A percentile compares a stretch with the other conserved stretches of the same genome.
These are phyloP conservation scores for Serendipita sp. DNA, from an alignment of 1,284 basidiomycete species.

Conservation along the genomic window DNA sequence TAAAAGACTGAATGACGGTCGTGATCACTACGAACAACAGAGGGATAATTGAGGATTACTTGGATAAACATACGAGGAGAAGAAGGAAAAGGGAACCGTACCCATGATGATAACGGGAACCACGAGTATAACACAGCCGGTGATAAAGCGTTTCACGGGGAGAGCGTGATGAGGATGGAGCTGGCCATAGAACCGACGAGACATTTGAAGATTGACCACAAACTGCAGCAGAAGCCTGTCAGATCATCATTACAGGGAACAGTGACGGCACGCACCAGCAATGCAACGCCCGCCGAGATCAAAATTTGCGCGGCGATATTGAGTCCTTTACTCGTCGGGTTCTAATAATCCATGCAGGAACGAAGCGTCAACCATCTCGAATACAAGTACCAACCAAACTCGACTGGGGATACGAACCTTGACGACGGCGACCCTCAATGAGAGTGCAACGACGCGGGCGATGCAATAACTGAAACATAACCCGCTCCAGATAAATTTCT, in stretches of 20 bases:
- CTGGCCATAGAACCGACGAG: not conserved
- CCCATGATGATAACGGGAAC: not conserved
- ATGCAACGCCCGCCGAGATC: not conserved
- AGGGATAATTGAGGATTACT: not conserved
- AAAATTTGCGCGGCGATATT: not conserved
- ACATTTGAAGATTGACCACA: constrained; percentile 2
- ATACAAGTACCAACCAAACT: too few species aligned
- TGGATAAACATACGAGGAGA: not conserved
- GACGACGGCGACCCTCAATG: not conserved
- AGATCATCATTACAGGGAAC: not conserved
- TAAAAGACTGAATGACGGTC: not conserved
- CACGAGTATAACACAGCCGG: not conserved
- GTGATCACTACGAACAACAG: not conserved
- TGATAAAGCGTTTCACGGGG: not conserved
- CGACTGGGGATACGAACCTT: not conserved
- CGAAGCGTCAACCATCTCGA: not conserved
- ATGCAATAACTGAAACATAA: not conserved
- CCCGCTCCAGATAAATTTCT: constrained; percentile 2
- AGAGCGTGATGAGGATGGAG: constrained; percentile 4
- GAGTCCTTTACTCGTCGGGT: not conserved
- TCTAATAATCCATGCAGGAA: not conserved
- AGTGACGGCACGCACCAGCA: constrained; percentile 2
- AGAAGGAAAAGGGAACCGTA: not conserved
- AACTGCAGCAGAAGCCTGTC: not conserved
- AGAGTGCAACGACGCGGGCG: not conserved